A percentile compares a stretch with the other conserved stretches of the same genome.
Conservation (phyloP, 2,329 filamentous ascomycete species). For the Pestalotiopsis sp. region DNA sequence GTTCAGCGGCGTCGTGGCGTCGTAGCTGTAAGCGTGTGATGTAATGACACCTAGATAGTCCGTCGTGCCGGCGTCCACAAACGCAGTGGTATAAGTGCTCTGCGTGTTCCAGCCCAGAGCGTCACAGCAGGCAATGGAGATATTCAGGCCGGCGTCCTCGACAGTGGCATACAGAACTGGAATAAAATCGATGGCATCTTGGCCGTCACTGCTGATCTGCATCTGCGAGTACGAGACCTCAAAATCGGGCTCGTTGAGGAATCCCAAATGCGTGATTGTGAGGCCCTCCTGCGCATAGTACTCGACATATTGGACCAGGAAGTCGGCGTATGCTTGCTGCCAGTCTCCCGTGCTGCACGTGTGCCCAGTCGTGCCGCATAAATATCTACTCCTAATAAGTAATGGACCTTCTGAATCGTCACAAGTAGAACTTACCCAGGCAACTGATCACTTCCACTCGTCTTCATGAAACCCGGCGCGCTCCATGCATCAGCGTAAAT, state of each 20-base stretch:
- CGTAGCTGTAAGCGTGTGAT: slow-evolving; percentile 24
- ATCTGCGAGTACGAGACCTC: slow-evolving; percentile 39
- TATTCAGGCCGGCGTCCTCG: slow-evolving; percentile 36
- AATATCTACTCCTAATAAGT: slow-evolving; percentile 22
- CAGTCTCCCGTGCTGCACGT: slow-evolving; percentile 45
- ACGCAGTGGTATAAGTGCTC: slow-evolving; percentile 16
- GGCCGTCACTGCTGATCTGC: slow-evolving; percentile 33
- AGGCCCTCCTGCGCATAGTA: slow-evolving; percentile 47
- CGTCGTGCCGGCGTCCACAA: slow-evolving; percentile 16
- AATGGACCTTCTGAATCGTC: no score
- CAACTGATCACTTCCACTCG: slow-evolving; percentile 37
- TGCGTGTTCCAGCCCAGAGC: slow-evolving; percentile 23
- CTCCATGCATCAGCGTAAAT: slow-evolving; percentile 50
- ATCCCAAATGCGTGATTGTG: slow-evolving; percentile 47
- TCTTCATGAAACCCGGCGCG: slow-evolving; percentile 52
- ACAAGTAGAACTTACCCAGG: slow-evolving; percentile 21
- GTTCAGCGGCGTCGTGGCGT: slow-evolving; percentile 24
- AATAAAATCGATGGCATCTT: slow-evolving; percentile 29
- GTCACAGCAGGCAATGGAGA: slow-evolving; percentile 48
- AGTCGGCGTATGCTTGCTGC: slow-evolving; percentile 50
- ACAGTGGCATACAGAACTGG: slow-evolving; percentile 41
- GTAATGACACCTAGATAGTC: slow-evolving; percentile 19
- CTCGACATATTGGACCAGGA: slow-evolving; percentile 49
- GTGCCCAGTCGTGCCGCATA: slow-evolving; percentile 42
- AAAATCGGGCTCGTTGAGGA: slow-evolving; percentile 45